phyloP scores from a whole-genome alignment of 306 rosid species.

The Quercus robur region DNA sequence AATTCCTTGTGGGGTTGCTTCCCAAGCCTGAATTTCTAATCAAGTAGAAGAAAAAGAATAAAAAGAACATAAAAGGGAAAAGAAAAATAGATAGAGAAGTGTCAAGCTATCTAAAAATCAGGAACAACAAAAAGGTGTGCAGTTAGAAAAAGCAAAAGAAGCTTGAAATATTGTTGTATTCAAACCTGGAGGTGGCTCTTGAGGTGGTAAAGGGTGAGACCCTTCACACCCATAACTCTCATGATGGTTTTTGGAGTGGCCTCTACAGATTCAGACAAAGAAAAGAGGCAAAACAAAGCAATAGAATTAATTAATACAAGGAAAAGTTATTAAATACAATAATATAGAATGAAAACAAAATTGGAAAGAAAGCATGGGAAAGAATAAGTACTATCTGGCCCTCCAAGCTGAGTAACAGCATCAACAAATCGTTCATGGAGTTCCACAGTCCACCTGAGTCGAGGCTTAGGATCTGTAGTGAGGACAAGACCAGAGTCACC shows the following conservation, averaged over 20 bases:
- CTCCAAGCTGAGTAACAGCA: slow-evolving; percentile 98
- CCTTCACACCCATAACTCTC: slow-evolving; percentile 99
- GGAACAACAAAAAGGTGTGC: slow-evolving; percentile 11
- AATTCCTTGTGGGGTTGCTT: slow-evolving; percentile 99
- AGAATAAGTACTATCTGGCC: slow-evolving; percentile 79
- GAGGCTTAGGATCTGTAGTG: slow-evolving; percentile 98
- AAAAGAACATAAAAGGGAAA: slow-evolving; percentile 2
- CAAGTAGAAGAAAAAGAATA: slow-evolving; percentile 23
- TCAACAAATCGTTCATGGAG: slow-evolving; percentile 99
- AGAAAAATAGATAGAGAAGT: slow-evolving; percentile 2
- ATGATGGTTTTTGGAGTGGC: slow-evolving; percentile 98
- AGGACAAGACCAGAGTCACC: slow-evolving; percentile 98
- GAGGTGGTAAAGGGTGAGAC: slow-evolving; percentile 99
- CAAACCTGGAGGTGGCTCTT: slow-evolving; percentile 99
- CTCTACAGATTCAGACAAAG: slow-evolving; percentile 41
- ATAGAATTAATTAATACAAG: neutral
- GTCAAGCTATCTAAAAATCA: slow-evolving; percentile 10
- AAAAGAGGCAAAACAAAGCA: neutral
- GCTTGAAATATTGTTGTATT: slow-evolving; percentile 21
- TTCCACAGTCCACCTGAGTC: slow-evolving; percentile 97
- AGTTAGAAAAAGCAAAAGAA: slow-evolving; percentile 23
- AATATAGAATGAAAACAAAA: neutral
- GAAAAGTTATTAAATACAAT: neutral
- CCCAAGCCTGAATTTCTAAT: slow-evolving; percentile 92
- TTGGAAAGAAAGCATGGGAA: neutral